These are phyloP conservation scores for Mycena amicta DNA, from an alignment of 768 basidiomycete species.

Conservation along the genomic window DNA sequence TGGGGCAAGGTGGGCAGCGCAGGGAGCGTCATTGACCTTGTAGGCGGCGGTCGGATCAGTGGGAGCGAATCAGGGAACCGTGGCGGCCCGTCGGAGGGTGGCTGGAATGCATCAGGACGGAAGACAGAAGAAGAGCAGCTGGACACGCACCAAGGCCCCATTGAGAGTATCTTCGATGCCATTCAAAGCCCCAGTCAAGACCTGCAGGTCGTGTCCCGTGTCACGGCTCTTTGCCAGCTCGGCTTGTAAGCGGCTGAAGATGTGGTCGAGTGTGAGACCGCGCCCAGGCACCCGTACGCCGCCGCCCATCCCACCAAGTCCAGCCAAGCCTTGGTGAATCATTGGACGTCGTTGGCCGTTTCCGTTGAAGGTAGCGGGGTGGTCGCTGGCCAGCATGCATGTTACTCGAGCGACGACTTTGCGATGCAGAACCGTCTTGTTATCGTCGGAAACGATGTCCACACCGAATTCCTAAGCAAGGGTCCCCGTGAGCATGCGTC, in stretches of 20 bases:
- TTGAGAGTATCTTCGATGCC: constrained; percentile 93
- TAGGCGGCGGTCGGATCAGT: constrained; percentile 54
- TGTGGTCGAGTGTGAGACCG: constrained; percentile 90
- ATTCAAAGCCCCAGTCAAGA: constrained; percentile 73
- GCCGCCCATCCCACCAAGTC: constrained; percentile 78
- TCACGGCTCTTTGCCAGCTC: constrained; percentile 95
- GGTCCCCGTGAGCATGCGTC: constrained; percentile 1
- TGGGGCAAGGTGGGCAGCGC: constrained; percentile 17
- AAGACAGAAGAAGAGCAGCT: constrained; percentile 25
- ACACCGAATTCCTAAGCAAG: constrained; percentile 90
- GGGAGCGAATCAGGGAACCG: constrained; percentile 68
- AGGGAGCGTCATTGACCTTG: constrained; percentile 25
- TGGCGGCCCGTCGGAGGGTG: constrained; percentile 48
- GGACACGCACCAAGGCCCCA: constrained; percentile 85
- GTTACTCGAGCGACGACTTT: constrained; percentile 96
- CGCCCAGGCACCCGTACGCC: constrained; percentile 71
- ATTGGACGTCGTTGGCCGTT: constrained; percentile 50
- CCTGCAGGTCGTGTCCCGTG: constrained; percentile 83
- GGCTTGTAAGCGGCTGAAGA: constrained; percentile 83
- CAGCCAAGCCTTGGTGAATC: constrained; percentile 61
- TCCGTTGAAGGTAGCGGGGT: constrained; percentile 14
- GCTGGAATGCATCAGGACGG: constrained; percentile 37
- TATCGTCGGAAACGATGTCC: constrained; percentile 98
- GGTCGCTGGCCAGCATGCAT: constrained; percentile 72
- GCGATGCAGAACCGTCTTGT: constrained; percentile 96